phyloP scores from a whole-genome alignment of 2,329 filamentous ascomycete genomes.

The Spiromastix sp. region DNA sequence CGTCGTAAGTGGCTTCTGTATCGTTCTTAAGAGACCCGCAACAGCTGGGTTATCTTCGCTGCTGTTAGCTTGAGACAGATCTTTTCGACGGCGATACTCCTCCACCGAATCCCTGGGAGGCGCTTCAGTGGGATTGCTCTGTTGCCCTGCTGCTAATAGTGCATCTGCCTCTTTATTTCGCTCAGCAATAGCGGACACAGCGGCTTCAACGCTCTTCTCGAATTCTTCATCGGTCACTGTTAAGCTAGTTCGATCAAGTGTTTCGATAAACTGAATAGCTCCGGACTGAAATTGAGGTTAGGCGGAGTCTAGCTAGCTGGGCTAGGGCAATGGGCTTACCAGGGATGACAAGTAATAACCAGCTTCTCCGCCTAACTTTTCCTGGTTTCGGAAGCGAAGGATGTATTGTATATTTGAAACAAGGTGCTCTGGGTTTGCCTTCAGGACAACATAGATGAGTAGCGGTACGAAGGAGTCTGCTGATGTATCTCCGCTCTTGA shows the following conservation, averaged over 20 bases:
- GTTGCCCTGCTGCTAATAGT: conserved; percentile 32
- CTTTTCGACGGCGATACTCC: conserved; percentile 34
- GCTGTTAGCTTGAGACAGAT: conserved; percentile 32
- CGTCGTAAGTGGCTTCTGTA: conserved; percentile 80
- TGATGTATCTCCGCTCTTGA: conserved; percentile 77
- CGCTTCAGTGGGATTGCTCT: conserved; percentile 44
- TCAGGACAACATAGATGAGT: conserved; percentile 89
- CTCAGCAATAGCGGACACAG: conserved; percentile 90
- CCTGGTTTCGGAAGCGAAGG: conserved; percentile 89
- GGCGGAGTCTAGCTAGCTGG: conserved; percentile 9
- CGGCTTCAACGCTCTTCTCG: conserved; percentile 88
- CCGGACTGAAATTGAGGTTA: conserved; percentile 39
- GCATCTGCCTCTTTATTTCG: conserved; percentile 57
- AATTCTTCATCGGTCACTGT: conserved; percentile 95
- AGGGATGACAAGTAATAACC: conserved; percentile 96
- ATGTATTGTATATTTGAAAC: conserved; percentile 99
- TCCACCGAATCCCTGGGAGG: conserved; percentile 51
- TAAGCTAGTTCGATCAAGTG: conserved; percentile 82
- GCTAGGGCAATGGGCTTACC: conserved; percentile 36
- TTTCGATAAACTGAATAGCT: conserved; percentile 93
- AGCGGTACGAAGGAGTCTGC: conserved; percentile 93
- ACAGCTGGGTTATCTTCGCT: conserved; percentile 71
- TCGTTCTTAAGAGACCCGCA: conserved; percentile 73
- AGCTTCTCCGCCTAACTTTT: conserved; percentile 93
- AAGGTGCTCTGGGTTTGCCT: conserved; percentile 87